phyloP scores from a whole-genome alignment of 495 filamentous ascomycete species.

The Trichocladium uniseriatum region DNA sequence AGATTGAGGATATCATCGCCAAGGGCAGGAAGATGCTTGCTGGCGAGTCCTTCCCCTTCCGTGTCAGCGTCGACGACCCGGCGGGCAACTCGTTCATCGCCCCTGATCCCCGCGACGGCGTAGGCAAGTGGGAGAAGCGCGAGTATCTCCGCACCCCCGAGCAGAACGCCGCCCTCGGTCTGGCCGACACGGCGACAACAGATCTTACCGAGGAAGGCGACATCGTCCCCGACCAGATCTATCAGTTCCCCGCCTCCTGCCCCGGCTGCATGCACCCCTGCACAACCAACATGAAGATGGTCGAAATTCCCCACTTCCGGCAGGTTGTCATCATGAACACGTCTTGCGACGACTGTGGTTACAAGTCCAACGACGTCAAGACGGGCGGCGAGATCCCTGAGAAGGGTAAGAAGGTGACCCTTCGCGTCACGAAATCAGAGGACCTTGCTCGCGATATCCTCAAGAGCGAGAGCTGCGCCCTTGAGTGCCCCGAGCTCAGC shows the following conservation, averaged over 20 bases:
- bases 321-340: constrained; percentile 88
- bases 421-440: constrained; percentile 59
- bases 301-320: constrained; percentile 94
- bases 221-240: constrained; percentile 80
- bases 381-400: constrained; percentile 88
- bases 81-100: constrained; percentile 98
- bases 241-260: constrained; percentile 81
- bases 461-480: constrained; percentile 84
- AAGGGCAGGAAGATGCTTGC: constrained; percentile 63
- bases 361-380: constrained; percentile 90
- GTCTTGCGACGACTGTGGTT: constrained; percentile 82
- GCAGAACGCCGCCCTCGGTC: constrained; percentile 75
- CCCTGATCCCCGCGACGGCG: constrained; percentile 62
- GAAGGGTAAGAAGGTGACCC: constrained; percentile 72
- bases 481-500: constrained; percentile 76
- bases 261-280: constrained; percentile 80
- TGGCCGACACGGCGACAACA: constrained; percentile 35
- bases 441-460: constrained; percentile 90
- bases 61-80: constrained; percentile 74
- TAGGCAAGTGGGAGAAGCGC: constrained; percentile 70
- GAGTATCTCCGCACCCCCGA: constrained; percentile 74
- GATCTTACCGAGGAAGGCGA: constrained; percentile 52
- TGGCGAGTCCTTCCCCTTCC: constrained; percentile 75
- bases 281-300: constrained; percentile 87
- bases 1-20: constrained; percentile 62